Evolutionary conservation across 306 rosid genomes (phyloP), one percentile per base, ranked within the genome.

Genomic region (Vigna radiata): DNA sequence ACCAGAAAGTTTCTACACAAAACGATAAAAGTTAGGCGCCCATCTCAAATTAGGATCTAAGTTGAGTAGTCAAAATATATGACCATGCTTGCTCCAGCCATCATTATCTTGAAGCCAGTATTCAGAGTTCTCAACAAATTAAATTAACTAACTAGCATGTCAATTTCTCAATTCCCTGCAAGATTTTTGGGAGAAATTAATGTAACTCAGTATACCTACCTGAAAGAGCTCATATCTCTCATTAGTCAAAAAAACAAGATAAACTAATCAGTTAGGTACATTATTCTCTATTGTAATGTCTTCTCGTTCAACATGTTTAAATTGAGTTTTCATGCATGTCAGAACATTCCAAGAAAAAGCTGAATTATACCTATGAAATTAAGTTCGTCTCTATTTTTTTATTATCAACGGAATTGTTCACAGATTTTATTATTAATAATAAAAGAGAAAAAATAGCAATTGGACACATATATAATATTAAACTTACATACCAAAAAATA

Each of bases 1-100:
- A 19, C 11, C 21, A 14, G 12, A 15, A 66, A 41, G 10, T 72
- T 83, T 82, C 83, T 29, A 27, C 76, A 36, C 25, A 65, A 77
- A 48, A 66, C 37, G 33, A 77, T 9, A 36, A 76, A 72, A 63
- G 75, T 77, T 77, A 77, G 85, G 85, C 78, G 63, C 48, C 82
- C 64, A 23, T 69, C 47, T 49, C 8, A 11, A 31, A 70, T 43
- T 31, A 66, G 53, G 33, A 66, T 66, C 33, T 5, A 41, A 66
- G 36, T 65, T 77, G 68, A 62, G 14, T 44, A 70, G 82, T 63
- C 65, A 70, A 82, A 33, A 19, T 25, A 6, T 44, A 77, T 11
- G 27, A 2, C 18, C 13, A 60, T 60, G 14, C 47, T 18, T 41
- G 18, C 31, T 16, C 17, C 39, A 68, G 58, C 69, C 60, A 56